phyloP scores from a whole-genome alignment of 306 rosid genomes.

The Glycyrrhiza uralensis region DNA sequence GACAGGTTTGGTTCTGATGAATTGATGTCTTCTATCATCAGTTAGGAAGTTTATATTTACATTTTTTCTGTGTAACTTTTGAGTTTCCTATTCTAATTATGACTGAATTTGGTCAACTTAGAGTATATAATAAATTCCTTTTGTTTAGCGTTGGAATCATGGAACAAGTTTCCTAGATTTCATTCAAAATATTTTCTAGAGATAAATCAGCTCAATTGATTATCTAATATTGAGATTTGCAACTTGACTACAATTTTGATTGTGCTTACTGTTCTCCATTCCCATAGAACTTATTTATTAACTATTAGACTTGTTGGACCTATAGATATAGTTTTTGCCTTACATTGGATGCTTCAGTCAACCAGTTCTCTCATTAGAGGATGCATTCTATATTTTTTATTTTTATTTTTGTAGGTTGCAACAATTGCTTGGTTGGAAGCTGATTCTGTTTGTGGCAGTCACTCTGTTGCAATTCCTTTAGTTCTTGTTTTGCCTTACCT shows the following conservation, averaged over 20 bases:
- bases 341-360: conserved; percentile 7
- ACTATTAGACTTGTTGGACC: neutral
- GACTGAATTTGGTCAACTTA: conserved; percentile 9
- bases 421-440: conserved; percentile 99
- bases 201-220: conserved; percentile 14
- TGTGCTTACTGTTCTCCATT: neutral
- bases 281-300: neutral
- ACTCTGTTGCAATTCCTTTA: conserved; percentile 72
- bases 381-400: conserved; percentile 3
- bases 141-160: conserved; percentile 1
- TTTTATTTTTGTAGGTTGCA: conserved; percentile 94
- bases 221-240: conserved; percentile 9
- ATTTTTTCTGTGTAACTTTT: neutral
- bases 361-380: conserved; percentile 18
- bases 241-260: neutral
- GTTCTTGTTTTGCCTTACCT: conserved; percentile 96
- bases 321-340: conserved; percentile 10
- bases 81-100: neutral
- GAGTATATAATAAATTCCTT: neutral
- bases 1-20: conserved; percentile 62
- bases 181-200: conserved; percentile 3
- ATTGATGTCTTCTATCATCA: conserved; percentile 1
- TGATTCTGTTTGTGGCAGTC: conserved; percentile 82
- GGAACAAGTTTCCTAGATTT: conserved; percentile 10
- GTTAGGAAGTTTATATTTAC: neutral